Evolutionary conservation across 2,329 filamentous ascomycete genomes (phyloP), one percentile per base, ranked within the genome.

Genomic region (Ceratocystis diversiconidia): DNA sequence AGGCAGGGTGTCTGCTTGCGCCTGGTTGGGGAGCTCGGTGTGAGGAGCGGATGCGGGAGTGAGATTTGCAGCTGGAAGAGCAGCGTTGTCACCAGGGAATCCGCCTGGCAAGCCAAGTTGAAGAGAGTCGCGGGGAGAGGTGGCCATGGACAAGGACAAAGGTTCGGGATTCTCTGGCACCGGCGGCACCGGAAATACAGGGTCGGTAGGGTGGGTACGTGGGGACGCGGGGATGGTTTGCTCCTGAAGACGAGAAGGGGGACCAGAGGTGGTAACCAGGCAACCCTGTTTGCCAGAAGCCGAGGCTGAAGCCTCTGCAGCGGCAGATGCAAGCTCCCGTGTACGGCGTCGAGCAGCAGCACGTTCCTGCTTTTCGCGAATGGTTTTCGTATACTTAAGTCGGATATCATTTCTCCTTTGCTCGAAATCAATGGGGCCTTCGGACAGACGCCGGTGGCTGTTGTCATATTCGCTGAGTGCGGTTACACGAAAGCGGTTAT

Each of bases 401-500:
- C 92, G 87, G 71, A 95, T 95, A 68, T 86, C 85, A 72, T 90
- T 87, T 70, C 91, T 82, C 62, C 90, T 83, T 70, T 89, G 88
- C 67, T 88, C 90, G 73, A 95, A 94, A 74, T 96, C 89, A 63
- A 95, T 89, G 67, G 87, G 87, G 1, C 87, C 87, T 67, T 92
- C 77, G 1, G 82, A 82, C 63, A 84, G 78, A 71, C 84, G 84
- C 55, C 80, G 78, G 66, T 80, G 70, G 52, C 61, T 68, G 25
- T 67, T 66, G 22, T 69, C 67, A 12, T 36, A 30, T 17, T 66
- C 61, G 15, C 32, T 43, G 19, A 59, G 55, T n/a, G 63, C 61
- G 50, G 48, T 50, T 30, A 67, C 50, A 19, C 63, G 66, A 43
- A 62, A 32, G 30, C 84, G 78, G 61, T 80, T 79, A 67, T 88